A percentile compares a stretch with the other conserved stretches of the same genome.
These are phyloP conservation scores for Rhododendron williamsianum DNA, from an alignment of 148 eudicot species.

Conservation along the genomic window DNA sequence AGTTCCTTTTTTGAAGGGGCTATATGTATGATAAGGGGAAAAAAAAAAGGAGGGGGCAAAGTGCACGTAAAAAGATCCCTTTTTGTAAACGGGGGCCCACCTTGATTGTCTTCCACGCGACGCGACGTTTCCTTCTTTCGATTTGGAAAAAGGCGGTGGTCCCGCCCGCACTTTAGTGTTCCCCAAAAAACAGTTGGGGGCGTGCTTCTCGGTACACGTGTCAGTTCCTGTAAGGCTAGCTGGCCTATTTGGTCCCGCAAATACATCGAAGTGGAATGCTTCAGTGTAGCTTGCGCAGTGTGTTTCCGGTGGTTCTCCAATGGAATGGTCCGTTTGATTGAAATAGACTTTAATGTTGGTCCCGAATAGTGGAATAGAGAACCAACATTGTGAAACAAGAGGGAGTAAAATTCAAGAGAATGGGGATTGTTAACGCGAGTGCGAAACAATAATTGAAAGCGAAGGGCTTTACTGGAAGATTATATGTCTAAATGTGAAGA, in stretches of 20 bases:
- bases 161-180: not conserved
- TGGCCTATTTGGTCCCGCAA: not conserved
- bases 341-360: too few species aligned
- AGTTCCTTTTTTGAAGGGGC: not conserved
- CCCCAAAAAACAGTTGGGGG: not conserved
- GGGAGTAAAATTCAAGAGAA: too few species aligned
- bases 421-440: too few species aligned
- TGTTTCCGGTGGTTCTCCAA: not conserved
- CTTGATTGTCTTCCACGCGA: slow-evolving; percentile 5
- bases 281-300: not conserved
- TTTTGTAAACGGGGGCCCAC: not conserved
- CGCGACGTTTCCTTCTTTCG: not conserved
- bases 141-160: not conserved
- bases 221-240: not conserved
- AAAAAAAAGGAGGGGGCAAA: not conserved
- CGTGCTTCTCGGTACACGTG: not conserved
- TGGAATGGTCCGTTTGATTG: not conserved
- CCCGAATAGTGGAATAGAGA: too few species aligned
- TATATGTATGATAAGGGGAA: not conserved
- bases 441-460: too few species aligned
- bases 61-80: not conserved
- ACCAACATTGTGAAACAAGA: too few species aligned
- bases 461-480: too few species aligned
- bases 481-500: too few species aligned
- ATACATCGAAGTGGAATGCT: not conserved